Evolutionary conservation across 768 basidiomycete species (phyloP), one percentile per base, ranked within the genome.

Genomic region (Amanita rimosa): DNA sequence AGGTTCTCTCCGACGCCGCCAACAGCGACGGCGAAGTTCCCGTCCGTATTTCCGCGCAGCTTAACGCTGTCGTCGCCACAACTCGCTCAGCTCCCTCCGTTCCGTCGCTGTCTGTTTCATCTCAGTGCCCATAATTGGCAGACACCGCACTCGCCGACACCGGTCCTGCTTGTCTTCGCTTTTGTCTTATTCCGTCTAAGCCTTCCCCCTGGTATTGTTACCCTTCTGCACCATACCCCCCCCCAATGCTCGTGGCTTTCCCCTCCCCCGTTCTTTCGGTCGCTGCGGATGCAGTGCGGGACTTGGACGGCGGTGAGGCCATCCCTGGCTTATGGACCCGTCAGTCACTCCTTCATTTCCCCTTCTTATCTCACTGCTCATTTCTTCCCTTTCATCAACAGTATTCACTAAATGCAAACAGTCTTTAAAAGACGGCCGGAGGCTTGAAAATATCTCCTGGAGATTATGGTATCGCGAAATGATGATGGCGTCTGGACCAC

Each of bases 391-490:
- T 31, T 26, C 14, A 40, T 35, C 48, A 48, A 43, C 55, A 89
- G 90, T 93, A 6, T 90, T 93, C 58, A 79, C 85, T 45, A 87
- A 88, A 62, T 89, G 84, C 69, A 88, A 86, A 63, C 74, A 78
- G 54, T 80, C 79, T 1, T 67, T 93, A 3, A 75, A 83, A 56
- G 83, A 92, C 56, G 91, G 91, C n/a, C 73, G 70, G 5, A 67
- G 90, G 24, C 73, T 92, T 24, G 90, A 93, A 66, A 91, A 94
- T 58, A 82, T 93, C 47, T 81, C 85, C 3, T 94, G 90, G 90
- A 70, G 90, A 46, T 67, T 93, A 6, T 87, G 87, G 83, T 77
- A 84, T 60, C 75, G 79, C 54, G 78, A 85, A 53, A 67, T 84
- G 58, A 61, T 71, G 50, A 38, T 33, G 33, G 11, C 45, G 10